A percentile compares a stretch with the other conserved stretches of the same genome.
phyloP scores from a whole-genome alignment of 495 filamentous ascomycete genomes.

The Hyaloscypha variabilis region DNA sequence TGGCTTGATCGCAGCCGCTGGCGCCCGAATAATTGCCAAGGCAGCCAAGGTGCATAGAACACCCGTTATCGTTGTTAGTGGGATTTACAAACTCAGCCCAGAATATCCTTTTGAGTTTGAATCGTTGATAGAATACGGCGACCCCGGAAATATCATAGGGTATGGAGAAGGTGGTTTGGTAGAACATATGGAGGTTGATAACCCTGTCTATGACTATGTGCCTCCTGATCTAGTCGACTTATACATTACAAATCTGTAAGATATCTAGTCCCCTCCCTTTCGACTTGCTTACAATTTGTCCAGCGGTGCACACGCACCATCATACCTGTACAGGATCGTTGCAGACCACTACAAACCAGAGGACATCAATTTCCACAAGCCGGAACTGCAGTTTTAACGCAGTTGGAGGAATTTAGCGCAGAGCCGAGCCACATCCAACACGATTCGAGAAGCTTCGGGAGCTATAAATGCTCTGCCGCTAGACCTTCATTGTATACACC shows the following conservation, averaged over 20 bases:
- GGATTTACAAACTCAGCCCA: conserved; percentile 89
- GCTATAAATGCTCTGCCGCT: too few relatives aligned
- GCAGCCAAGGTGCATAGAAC: conserved; percentile 79
- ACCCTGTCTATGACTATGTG: conserved; percentile 82
- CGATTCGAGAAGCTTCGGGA: background rate
- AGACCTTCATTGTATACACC: too few relatives aligned
- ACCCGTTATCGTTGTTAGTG: conserved; percentile 81
- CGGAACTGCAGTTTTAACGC: conserved; percentile 27
- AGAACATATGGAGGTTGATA: conserved; percentile 75
- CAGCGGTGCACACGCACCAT: conserved; percentile 79
- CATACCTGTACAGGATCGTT: conserved; percentile 79
- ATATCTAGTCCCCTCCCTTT: conserved; percentile 24
- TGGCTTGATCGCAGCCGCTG: conserved; percentile 77
- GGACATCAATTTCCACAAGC: conserved; percentile 66
- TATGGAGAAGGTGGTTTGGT: conserved; percentile 77
- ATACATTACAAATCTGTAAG: conserved; percentile 92
- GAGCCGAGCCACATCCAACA: background rate
- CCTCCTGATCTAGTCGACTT: conserved; percentile 80
- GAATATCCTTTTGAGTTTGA: conserved; percentile 81
- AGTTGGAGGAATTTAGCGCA: background rate
- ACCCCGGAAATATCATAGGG: conserved; percentile 69
- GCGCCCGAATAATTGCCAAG: conserved; percentile 75
- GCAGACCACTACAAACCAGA: conserved; percentile 84
- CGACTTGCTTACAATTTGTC: conserved; percentile 34
- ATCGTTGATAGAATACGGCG: conserved; percentile 77